Evolutionary conservation across 2,329 filamentous ascomycete genomes (phyloP).

Genomic region (Aspergillus brasiliensis): DNA sequence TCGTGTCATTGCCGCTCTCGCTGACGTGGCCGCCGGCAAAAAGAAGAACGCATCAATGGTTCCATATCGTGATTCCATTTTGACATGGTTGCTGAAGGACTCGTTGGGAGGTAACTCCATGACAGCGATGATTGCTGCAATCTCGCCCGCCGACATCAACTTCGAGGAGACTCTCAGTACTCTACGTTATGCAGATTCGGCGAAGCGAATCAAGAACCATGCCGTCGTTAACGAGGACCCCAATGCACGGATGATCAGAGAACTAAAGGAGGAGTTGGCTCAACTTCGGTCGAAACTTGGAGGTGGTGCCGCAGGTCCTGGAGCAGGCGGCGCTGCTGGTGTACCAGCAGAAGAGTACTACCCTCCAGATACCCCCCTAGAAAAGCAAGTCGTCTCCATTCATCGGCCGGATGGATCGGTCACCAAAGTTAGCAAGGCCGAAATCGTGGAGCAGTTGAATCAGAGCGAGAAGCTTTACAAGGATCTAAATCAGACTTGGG

Average conservation of each 20-base stretch:
- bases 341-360: conserved; percentile 78
- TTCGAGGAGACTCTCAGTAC: conserved; percentile 97
- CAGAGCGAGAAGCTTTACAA: conserved; percentile 96
- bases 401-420: conserved; percentile 79
- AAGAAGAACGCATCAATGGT: conserved; percentile 76
- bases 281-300: conserved; percentile 84
- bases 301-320: conserved; percentile 50
- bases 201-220: conserved; percentile 99
- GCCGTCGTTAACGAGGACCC: conserved; percentile 98
- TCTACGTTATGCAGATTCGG: conserved; percentile 92
- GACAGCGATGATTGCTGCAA: conserved; percentile 99
- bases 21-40: conserved; percentile 83
- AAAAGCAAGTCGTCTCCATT: conserved; percentile 96
- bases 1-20: conserved; percentile 93
- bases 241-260: conserved; percentile 97
- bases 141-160: conserved; percentile 97
- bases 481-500: conserved; percentile 98
- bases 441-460: conserved; percentile 93
- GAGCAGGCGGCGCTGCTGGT: conserved; percentile 44
- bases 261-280: conserved; percentile 91
- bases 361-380: conserved; percentile 84
- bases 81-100: conserved; percentile 97
- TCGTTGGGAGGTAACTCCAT: conserved; percentile 97
- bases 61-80: conserved; percentile 92
- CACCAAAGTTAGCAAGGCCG: conserved; percentile 96